Base-by-base conservation (phyloP, 1,284 basidiomycete species). In the Cryptococcus sp. region DNA sequence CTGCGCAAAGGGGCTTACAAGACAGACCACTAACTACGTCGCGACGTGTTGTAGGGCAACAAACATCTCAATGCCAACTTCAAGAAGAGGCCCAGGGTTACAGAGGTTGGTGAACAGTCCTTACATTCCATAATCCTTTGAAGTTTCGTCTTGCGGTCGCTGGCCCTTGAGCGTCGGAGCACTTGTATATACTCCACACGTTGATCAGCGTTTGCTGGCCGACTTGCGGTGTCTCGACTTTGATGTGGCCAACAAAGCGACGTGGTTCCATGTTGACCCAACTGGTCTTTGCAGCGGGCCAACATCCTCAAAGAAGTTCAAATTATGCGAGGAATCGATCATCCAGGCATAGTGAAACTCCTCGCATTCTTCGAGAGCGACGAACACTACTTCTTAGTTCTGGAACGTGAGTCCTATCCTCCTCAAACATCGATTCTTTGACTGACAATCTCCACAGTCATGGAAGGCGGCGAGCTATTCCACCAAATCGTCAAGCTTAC, bases 241-340 rank as follows among this genome's bases (percentile, higher is more conserved):
- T 22, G 16, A 17, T 22, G 40, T 38, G 40, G 4, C 35, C n/a
- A 3, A 40, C 0, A 19, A 39, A 25, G 30, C 15, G 5, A 20
- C 0, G 11, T 2, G 19, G 39, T 2, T 39, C 35, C 19, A 20
- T 11, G 52, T 55, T 61, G 55, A 61, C 50, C 20, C 38, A 6
- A 15, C 15, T 4, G n/a, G 16, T 35, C 25, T 3, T 45, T 66
- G 57, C 81, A 99, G 94, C 91, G 96, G 66, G 88, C 94, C 62
- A 98, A 98, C 77, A 97, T 99, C 58, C 85, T 99, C 68, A 99
- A 99, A 85, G 96, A 99, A 85, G 96, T 99, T 5, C 93, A 97
- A 79, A 99, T 99, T 71, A 99, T 99, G 96, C 90, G 95, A 38
- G 92, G 92, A 22, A 89, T 88, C 61, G 88, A 89, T 66, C 93